These are phyloP conservation scores for Emericellopsis cladophorae DNA, from an alignment of 2,329 filamentous ascomycete genomes.

Conservation along the genomic window DNA sequence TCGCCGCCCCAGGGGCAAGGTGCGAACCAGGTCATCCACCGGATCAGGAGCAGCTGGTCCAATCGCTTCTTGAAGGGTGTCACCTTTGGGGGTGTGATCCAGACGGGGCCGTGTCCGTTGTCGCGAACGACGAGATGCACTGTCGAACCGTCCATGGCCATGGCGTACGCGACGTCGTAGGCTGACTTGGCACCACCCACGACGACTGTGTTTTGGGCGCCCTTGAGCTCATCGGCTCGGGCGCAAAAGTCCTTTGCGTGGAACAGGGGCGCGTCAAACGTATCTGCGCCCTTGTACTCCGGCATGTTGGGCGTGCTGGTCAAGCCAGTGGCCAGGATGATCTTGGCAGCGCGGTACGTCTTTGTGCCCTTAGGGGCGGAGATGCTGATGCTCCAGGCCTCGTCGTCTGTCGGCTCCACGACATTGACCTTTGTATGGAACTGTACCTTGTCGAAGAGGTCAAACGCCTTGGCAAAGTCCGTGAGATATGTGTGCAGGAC, in stretches of 20 bases:
- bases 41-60: constrained; percentile 38
- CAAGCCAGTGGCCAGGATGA: constrained; percentile 35
- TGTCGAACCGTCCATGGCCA: constrained; percentile 29
- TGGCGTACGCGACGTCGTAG: constrained; percentile 43
- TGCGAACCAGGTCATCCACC: constrained; percentile 51
- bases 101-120: constrained; percentile 38
- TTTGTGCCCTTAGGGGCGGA: constrained; percentile 2
- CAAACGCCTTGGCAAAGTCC: constrained; percentile 30
- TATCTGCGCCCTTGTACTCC: constrained; percentile 18
- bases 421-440: constrained; percentile 23
- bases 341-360: constrained; percentile 16
- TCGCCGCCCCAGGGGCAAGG: constrained; percentile 51
- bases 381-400: constrained; percentile 8
- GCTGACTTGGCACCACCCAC: constrained; percentile 46
- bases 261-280: constrained; percentile 24
- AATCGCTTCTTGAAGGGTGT: constrained; percentile 47
- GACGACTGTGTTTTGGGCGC: constrained; percentile 26
- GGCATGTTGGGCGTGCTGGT: constrained; percentile 31
- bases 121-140: constrained; percentile 39
- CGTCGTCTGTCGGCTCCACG: constrained; percentile 14
- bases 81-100: constrained; percentile 42
- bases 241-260: constrained; percentile 28
- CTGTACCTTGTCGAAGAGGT: constrained; percentile 24
- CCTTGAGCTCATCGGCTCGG: constrained; percentile 13
- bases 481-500: constrained; percentile 34